phyloP scores from a whole-genome alignment of 257 asterid species.

The Dorcoceras hygrometricum region DNA sequence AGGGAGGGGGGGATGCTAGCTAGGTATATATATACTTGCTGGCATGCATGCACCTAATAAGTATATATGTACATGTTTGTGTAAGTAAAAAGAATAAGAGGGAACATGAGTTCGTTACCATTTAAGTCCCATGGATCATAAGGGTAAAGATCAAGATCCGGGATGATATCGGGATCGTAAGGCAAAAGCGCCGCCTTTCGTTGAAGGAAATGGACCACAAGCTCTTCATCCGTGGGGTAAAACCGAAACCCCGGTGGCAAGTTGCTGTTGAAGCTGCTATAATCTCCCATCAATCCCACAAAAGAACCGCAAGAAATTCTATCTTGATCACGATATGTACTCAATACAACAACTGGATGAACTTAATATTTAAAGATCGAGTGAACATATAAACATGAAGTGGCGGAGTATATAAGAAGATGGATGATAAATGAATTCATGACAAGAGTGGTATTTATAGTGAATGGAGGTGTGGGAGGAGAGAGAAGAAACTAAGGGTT shows the following conservation, averaged over 20 bases:
- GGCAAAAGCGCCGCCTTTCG: slow-evolving; percentile 84
- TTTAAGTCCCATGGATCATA: slow-evolving; percentile 93
- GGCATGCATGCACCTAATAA: neutral
- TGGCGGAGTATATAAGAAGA: neutral
- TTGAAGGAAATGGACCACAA: slow-evolving; percentile 92
- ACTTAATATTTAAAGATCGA: no score
- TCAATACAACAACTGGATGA: no score
- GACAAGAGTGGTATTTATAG: slow-evolving; percentile 46
- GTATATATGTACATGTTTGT: neutral
- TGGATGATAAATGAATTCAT: slow-evolving; percentile 8
- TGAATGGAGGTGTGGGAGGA: slow-evolving; percentile 11
- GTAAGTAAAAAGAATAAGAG: neutral
- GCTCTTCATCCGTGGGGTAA: slow-evolving; percentile 87
- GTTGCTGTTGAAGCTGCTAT: slow-evolving; percentile 35
- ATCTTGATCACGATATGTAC: neutral
- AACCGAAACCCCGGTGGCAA: slow-evolving; percentile 95
- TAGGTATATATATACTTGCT: no score
- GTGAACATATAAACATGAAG: no score
- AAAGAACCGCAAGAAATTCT: neutral
- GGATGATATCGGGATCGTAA: slow-evolving; percentile 89
- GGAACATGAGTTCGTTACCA: slow-evolving; percentile 33
- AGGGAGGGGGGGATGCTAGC: no score
- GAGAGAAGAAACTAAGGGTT: slow-evolving; percentile 24
- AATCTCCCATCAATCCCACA: slow-evolving; percentile 49
- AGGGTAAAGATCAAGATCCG: slow-evolving; percentile 89